Evolutionary conservation across 2,329 filamentous ascomycete species (phyloP).

Genomic region (Cyanodermella asteris): DNA sequence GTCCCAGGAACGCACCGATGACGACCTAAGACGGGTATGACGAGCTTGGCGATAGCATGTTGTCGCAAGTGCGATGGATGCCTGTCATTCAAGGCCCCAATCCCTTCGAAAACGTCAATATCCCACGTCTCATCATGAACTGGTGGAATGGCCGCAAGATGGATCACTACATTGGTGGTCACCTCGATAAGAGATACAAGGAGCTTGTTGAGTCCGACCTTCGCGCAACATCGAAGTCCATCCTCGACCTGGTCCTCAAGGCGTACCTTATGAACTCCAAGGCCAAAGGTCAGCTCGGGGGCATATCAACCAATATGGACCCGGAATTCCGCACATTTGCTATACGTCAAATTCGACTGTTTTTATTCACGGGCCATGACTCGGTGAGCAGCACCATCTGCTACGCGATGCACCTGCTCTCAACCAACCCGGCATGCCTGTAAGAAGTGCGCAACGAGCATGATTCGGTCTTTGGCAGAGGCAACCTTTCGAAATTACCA

Average conservation of each 20-base stretch:
- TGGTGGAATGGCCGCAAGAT: constrained; percentile 6
- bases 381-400: constrained; percentile 14
- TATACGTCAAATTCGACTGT: constrained; percentile 11
- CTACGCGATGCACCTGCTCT: constrained; percentile 13
- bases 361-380: constrained; percentile 16
- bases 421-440: constrained; percentile 10
- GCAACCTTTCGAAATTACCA: constrained; percentile 2
- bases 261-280: constrained; percentile 3
- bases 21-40: constrained; percentile 6
- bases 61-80: constrained; percentile 6
- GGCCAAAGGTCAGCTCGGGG: background rate
- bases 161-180: constrained; percentile 6
- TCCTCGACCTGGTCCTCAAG: constrained; percentile 7
- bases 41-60: constrained; percentile 3
- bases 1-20: constrained; percentile 4
- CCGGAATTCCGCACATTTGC: constrained; percentile 9
- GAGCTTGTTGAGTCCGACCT: constrained; percentile 3
- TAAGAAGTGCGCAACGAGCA: constrained; percentile 12
- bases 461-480: constrained; percentile 13
- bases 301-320: constrained; percentile 6
- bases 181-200: constrained; percentile 7
- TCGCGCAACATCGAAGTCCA: constrained; percentile 3
- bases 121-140: constrained; percentile 1
- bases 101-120: constrained; percentile 3
- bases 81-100: constrained; percentile 2